Evolutionary conservation across 2,329 filamentous ascomycete genomes (phyloP), one percentile per base, ranked within the genome.

Genomic region (Talaromyces sp.): DNA sequence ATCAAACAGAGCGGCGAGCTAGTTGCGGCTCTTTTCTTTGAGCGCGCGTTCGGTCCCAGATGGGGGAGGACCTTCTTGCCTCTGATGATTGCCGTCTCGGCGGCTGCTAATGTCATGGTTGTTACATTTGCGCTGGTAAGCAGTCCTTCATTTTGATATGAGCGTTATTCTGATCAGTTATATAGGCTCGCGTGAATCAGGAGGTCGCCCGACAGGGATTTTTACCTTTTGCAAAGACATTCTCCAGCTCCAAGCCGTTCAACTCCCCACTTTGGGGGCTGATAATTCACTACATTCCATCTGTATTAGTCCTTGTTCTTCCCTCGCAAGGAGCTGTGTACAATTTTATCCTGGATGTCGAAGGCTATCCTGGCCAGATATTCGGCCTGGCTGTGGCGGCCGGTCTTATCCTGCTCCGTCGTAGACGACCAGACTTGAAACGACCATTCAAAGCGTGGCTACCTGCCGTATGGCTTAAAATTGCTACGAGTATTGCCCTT

Each of bases 121-220:
- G 88, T 90, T 2, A 87, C 87, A 0, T 92, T 91, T 73, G 83
- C 87, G 1, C 75, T 88, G 74, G 88, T 89, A 79, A 70, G 82
- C 75, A 31, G 37, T 4, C 16, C 33, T 19, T 43, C 19, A 19
- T 13, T 35, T 11, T 4, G 9, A 2, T 33, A 33, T 54, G 14
- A n/a, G 10, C 9, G 11, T 54, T 35, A 27, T n/a, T 35, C 48
- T 61, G 6, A 65, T 31, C 24, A 11, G 41, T 31, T 35, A 41
- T 33, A 0, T 65, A 90, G 87, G 85, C 88, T 5, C 85, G 89
- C 2, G 76, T 90, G 2, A 91, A 91, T 69, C 88, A 91, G 72
- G 89, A 92, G 72, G 87, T 92, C 62, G 89, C 89, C 2, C 82
- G 88, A 19, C 87, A 90, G 70, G 89, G 90, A 0, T 87, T 92